A percentile compares a stretch with the other conserved stretches of the same genome.
phyloP scores from a whole-genome alignment of 345 rosid species.

The Aquilaria sinensis region DNA sequence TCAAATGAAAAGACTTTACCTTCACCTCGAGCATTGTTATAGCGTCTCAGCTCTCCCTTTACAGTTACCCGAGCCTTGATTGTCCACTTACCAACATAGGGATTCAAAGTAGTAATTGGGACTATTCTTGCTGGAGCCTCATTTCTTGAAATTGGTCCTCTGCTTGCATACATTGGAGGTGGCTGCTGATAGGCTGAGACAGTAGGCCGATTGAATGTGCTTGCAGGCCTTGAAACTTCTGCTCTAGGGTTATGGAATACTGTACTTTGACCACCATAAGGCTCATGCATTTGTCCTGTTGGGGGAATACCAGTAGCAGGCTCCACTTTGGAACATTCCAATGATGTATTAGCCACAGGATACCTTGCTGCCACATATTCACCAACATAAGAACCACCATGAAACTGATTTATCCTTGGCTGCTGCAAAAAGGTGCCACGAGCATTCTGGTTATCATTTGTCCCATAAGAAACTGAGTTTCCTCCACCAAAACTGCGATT shows the following conservation, averaged over 20 bases:
- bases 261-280: conserved; percentile 24
- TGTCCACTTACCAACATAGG: conserved; percentile 90
- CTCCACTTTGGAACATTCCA: conserved; percentile 28
- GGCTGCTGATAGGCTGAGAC: conserved; percentile 48
- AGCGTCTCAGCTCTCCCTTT: conserved; percentile 71
- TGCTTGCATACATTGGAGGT: conserved; percentile 51
- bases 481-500: conserved; percentile 22
- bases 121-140: conserved; percentile 64
- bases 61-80: conserved; percentile 87
- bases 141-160: conserved; percentile 63
- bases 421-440: conserved; percentile 32
- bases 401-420: conserved; percentile 24
- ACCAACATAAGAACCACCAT: conserved; percentile 19
- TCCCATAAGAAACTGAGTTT: conserved; percentile 15
- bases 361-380: conserved; percentile 29
- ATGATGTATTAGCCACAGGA: conserved; percentile 29
- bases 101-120: conserved; percentile 82
- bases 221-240: conserved; percentile 33
- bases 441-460: conserved; percentile 23
- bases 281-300: conserved; percentile 24
- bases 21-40: conserved; percentile 71
- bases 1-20: conserved; percentile 91
- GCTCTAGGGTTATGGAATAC: conserved; percentile 35
- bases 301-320: conserved; percentile 27
- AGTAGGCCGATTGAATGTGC: conserved; percentile 22